A percentile compares a stretch with the other conserved stretches of the same genome.
Evolutionary conservation across 164 flowering plant species (phyloP).

Genomic region (Amborella trichopoda): DNA sequence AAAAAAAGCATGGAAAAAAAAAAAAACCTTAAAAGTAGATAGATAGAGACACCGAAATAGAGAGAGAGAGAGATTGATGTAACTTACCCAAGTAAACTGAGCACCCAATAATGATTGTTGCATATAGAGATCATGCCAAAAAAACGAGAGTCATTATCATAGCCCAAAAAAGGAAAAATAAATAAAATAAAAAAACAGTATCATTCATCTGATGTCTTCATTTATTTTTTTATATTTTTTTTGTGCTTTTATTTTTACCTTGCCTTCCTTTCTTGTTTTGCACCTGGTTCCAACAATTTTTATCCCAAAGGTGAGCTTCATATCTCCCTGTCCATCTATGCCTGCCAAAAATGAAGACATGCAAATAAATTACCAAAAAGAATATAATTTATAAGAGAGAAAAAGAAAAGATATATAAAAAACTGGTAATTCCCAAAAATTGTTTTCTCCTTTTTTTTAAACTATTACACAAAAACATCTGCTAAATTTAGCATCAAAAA

Average conservation of each 20-base stretch:
- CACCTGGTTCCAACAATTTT: constrained; percentile 55
- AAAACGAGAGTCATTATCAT: background rate
- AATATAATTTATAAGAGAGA: background rate
- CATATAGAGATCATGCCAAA: constrained; percentile 3
- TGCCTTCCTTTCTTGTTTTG: constrained; percentile 93
- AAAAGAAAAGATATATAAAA: too few relatives aligned
- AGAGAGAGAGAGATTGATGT: constrained; percentile 3
- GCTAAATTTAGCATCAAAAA: too few relatives aligned
- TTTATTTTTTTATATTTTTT: too few relatives aligned
- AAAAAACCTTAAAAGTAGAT: too few relatives aligned
- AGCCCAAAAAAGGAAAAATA: background rate
- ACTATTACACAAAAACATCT: too few relatives aligned
- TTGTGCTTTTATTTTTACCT: constrained; percentile 25
- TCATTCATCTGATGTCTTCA: too few relatives aligned
- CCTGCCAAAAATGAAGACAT: constrained; percentile 26
- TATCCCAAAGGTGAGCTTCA: constrained; percentile 99
- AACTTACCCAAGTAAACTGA: constrained; percentile 79
- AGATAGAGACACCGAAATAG: too few relatives aligned
- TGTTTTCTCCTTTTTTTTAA: too few relatives aligned
- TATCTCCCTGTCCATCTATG: constrained; percentile 95
- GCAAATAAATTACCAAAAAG: constrained; percentile 12
- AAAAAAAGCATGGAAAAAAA: too few relatives aligned
- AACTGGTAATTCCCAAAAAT: too few relatives aligned
- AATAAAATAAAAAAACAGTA: background rate
- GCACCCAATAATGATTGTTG: constrained; percentile 11